Base-by-base conservation (phyloP, 345 rosid genomes). In the Citropsis articulata region DNA sequence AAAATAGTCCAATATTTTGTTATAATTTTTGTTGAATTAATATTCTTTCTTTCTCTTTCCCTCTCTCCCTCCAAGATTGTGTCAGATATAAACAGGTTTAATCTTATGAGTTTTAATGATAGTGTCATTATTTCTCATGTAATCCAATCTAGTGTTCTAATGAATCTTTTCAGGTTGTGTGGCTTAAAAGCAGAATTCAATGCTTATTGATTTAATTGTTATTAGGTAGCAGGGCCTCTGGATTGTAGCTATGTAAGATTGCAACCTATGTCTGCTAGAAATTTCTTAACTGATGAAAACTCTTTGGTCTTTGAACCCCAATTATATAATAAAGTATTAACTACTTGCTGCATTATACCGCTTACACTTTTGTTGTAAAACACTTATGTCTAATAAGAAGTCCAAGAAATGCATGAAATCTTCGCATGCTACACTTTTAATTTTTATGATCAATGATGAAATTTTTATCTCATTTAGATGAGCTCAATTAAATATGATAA, bases 61-160 rank as follows among this genome's bases (percentile, higher is more conserved):
- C 78, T 69, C 77, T 53, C n/a, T 22, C n/a, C n/a, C 33, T 73
- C 81, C 71, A 53, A 66, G 73, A 60, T 56, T 79, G 75, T 85
- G 86, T 84, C 88, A 85, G 82, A 59, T 35, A 0, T 53, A 53
- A 36, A 31, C 59, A 12, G 75, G 35, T 18, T 61, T 69, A 73
- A 33, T 76, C 77, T 56, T 83, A 70, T 60, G 83, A 81, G 81
- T 83, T 59, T 84, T 82, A 60, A 85, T 87, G 84, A 81, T 83
- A 77, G 74, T 76, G 72, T 70, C 82, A 85, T 77, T 66, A 82
- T 83, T 77, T 83, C 68, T 74, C 69, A 62, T 74, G 28, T 48
- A 36, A 76, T 66, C 65, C 55, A 66, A 45, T 66, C 42, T 75
- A 14, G 30, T 62, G 59, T 35, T 75, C 66, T 21, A 66, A 33